Base-by-base conservation (phyloP, 2,329 filamentous ascomycete genomes). In the Daldinia sp. region DNA sequence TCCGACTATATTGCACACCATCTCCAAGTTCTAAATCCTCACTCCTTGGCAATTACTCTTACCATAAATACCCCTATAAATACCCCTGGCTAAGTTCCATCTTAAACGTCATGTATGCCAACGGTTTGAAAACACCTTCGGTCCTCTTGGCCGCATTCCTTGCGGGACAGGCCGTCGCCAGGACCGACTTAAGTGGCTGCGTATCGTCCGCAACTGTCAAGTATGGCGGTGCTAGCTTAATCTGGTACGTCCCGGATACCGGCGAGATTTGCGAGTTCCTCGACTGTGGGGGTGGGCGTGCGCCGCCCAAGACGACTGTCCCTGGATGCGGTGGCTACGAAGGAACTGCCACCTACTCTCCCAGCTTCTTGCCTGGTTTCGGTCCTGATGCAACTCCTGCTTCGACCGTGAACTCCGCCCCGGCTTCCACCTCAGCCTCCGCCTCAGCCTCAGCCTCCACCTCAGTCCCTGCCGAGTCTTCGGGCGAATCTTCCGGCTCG, bases 231-330 rank as follows among this genome's bases (percentile, higher is more conserved):
- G 79, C 80, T 41, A 83, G 80, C 57, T 63, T 82, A 47, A 75
- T 87, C 70, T 90, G 81, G 80, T 90, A 86, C 75, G 83, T 88
- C 54, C 87, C 87, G 1, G 86, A 77, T 68, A 86, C 83, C 15
- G 86, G 87, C 72, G 87, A 90, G 78, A 79, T 90, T 72, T 90
- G 88, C 81, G 79, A 80, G 9, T 72, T 85, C 64, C 81, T 87
- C 68, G 88, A 90, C 82, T 90, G 88, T 76, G 88, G 88, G 60
- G 88, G 88, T 67, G 88, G 87, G 57, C 81, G 84, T 45, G 88
- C 87, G 7, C 86, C 88, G 2, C 84, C 86, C 63, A 90, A 87
- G 79, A 86, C 83, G 13, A 83, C 81, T 23, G 83, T 87, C 19
- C 88, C 88, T 0, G 88, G 87, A 2, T 91, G 88, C 71, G 71